phyloP scores from a whole-genome alignment of 768 basidiomycete genomes.

The Pholiota conissans region DNA sequence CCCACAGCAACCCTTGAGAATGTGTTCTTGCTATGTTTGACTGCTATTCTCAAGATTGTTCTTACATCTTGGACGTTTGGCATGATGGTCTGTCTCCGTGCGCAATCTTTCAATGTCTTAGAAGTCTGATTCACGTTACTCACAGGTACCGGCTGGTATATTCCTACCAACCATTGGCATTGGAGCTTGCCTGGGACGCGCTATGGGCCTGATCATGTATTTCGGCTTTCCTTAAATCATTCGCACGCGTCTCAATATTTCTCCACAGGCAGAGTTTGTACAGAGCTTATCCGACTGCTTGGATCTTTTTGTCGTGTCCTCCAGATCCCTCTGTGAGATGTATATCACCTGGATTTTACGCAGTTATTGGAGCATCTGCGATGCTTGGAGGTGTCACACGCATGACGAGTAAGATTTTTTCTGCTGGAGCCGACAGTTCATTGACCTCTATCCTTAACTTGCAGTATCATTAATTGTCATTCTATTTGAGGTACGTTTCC shows the following conservation, averaged over 20 bases:
- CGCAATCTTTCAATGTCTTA: background rate
- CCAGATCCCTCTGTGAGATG: slow-evolving; percentile 69
- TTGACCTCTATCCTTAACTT: slow-evolving; percentile 5
- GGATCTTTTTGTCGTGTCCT: slow-evolving; percentile 72
- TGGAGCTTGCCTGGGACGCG: slow-evolving; percentile 72
- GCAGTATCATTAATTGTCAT: slow-evolving; percentile 76
- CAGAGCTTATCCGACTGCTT: slow-evolving; percentile 62
- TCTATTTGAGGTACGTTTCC: slow-evolving; percentile 58
- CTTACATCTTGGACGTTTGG: slow-evolving; percentile 80
- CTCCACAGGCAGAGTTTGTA: slow-evolving; percentile 60
- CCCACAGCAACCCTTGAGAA: slow-evolving; percentile 68
- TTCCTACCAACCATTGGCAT: slow-evolving; percentile 77
- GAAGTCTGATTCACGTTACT: background rate
- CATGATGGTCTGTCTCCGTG: slow-evolving; percentile 54
- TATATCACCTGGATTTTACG: slow-evolving; percentile 76
- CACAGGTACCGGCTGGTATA: slow-evolving; percentile 71
- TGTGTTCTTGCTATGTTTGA: slow-evolving; percentile 63
- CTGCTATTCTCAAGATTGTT: slow-evolving; percentile 58
- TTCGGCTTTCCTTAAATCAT: too few relatives aligned
- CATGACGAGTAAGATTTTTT: slow-evolving; percentile 60
- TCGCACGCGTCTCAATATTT: too few relatives aligned
- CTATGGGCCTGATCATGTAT: slow-evolving; percentile 68
- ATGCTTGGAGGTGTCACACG: slow-evolving; percentile 77
- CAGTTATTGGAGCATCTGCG: slow-evolving; percentile 74
- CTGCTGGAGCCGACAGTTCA: background rate